Base-by-base conservation (phyloP, 768 basidiomycete species). In the Xerocomus spinulosus region DNA sequence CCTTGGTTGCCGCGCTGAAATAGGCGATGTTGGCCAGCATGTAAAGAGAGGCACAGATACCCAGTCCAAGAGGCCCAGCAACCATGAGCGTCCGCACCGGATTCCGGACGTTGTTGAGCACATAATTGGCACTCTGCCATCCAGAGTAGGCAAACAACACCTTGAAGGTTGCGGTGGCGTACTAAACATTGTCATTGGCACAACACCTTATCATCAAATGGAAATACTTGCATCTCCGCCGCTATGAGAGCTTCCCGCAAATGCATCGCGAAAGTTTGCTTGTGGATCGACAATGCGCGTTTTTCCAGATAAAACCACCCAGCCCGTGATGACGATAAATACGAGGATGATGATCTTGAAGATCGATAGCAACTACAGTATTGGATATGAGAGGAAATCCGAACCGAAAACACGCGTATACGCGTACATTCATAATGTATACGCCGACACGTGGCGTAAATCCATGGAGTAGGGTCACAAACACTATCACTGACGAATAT, bases 61-160 rank as follows among this genome's bases (percentile, higher is more conserved):
- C 70, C 9, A 82, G 63, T 1, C 79, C 80, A 17, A 82, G 74
- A 0, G 80, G 80, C 2, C 77, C 81, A 0, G 81, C 80, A 28
- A 82, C 79, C 61, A 79, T 80, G 44, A 83, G 73, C 8, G 81
- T 83, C 37, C 77, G 73, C 3, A 81, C 70, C 0, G 81, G 81
- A 54, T 81, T 67, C 51, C 74, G 76, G 44, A 83, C 79, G 10
- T 82, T 79, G 62, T 80, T 81, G 47, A 82, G 61, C 7, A 82
- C 80, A 44, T 78, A 79, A 54, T 80, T 80, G 21, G 77, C 74
- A 37, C 74, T 77, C 3, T 75, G 76, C 80, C 80, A 81, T 5
- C 80, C 80, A 2, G 58, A 35, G 47, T 73, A 77, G 2, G 73
- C 59, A 45, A 70, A 68, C 17, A 82, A 62, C 20, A 82, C 77